A percentile compares a stretch with the other conserved stretches of the same genome.
These are phyloP conservation scores for Colletotrichum acutatum DNA, from an alignment of 2,329 filamentous ascomycete genomes.

Conservation along the genomic window DNA sequence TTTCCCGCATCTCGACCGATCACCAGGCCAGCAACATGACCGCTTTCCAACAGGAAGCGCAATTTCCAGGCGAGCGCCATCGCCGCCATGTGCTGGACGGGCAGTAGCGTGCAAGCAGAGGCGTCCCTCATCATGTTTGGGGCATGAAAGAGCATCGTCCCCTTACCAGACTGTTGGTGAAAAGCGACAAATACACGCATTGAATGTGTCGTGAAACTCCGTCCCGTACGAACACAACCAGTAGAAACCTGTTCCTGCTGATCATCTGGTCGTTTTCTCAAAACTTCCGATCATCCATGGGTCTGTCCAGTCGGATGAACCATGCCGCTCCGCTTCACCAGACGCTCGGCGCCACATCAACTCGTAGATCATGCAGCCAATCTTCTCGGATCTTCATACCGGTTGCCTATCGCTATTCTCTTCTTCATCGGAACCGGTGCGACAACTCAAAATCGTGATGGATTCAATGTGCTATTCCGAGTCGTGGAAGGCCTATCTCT, in stretches of 20 bases:
- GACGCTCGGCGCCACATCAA: constrained; percentile 12
- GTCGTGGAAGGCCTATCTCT: not conserved
- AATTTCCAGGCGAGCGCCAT: constrained; percentile 2
- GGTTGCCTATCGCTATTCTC: constrained; percentile 10
- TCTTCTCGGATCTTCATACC: constrained; percentile 6
- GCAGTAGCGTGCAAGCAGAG: not conserved
- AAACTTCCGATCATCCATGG: constrained; percentile 1
- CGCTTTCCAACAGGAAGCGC: not conserved
- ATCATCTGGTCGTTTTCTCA: not conserved
- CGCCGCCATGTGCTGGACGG: not conserved
- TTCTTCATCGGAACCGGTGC: constrained; percentile 6
- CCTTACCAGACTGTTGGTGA: not conserved
- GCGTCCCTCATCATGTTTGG: not conserved
- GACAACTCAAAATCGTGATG: constrained; percentile 6
- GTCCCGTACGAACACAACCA: not conserved
- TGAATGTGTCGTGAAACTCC: not conserved
- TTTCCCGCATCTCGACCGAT: not conserved
- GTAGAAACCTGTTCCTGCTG: not conserved
- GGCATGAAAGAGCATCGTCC: not conserved
- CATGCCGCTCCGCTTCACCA: constrained; percentile 7
- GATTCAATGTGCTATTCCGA: not conserved
- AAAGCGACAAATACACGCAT: not conserved
- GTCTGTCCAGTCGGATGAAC: constrained; percentile 14
- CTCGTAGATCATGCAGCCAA: constrained; percentile 13
- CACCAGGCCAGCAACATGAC: not conserved